Percentiles rank a stretch among this genome's conserved stretches.
Evolutionary conservation across 495 filamentous ascomycete genomes (phyloP).

Genomic region (Pseudoneurospora amorphoporcata): DNA sequence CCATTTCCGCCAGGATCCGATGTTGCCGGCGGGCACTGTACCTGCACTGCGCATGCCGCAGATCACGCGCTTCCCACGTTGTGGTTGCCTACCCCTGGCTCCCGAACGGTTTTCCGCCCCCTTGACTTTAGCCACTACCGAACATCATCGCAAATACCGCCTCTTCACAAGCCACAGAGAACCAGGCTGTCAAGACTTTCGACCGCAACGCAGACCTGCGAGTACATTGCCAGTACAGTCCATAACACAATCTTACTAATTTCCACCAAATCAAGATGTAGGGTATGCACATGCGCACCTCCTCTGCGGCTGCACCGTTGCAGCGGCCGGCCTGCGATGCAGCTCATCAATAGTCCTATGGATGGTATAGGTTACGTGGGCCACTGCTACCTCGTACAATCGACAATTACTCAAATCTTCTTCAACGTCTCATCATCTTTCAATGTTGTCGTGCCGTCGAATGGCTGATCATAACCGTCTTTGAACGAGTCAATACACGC

Average conservation of each 20-base stretch:
- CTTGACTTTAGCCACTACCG: background rate
- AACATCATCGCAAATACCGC: background rate
- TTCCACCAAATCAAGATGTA: background rate
- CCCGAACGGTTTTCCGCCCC: background rate
- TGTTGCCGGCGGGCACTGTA: background rate
- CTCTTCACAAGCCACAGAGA: background rate
- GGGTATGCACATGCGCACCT: background rate
- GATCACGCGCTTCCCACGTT: background rate
- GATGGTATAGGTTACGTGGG: background rate
- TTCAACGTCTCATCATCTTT: background rate
- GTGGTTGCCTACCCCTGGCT: background rate
- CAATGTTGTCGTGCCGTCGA: background rate
- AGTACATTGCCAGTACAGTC: background rate
- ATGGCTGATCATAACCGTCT: background rate
- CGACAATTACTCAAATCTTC: background rate
- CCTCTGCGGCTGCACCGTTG: background rate
- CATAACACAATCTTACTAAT: background rate
- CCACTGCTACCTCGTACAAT: background rate
- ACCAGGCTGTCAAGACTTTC: background rate
- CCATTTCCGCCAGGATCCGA: background rate
- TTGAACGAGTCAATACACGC: background rate
- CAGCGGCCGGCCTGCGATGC: background rate
- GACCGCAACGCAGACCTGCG: background rate
- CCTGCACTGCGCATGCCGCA: background rate
- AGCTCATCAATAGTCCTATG: background rate